A percentile compares a stretch with the other conserved stretches of the same genome.
Evolutionary conservation across 305 asterid species (phyloP).

Genomic region (Euphrasia arctica): DNA sequence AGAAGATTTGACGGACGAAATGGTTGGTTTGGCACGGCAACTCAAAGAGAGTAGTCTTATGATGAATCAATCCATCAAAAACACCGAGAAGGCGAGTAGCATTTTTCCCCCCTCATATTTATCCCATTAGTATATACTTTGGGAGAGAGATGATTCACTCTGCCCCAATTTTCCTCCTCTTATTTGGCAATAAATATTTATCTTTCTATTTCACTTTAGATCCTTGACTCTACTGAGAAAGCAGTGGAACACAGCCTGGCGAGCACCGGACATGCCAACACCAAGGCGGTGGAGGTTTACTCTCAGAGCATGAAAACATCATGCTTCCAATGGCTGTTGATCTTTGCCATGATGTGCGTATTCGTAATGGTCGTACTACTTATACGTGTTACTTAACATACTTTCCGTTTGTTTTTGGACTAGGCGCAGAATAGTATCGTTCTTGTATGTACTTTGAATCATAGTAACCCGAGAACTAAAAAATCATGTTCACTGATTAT

Average conservation of each 20-base stretch:
- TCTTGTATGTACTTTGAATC: neutral
- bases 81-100: slow-evolving; percentile 68
- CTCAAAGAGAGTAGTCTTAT: slow-evolving; percentile 81
- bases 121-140: neutral
- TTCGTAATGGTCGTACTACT: slow-evolving; percentile 85
- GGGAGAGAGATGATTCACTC: neutral
- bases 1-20: slow-evolving; percentile 89
- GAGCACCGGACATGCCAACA: slow-evolving; percentile 73
- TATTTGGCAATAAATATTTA: neutral
- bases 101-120: slow-evolving; percentile 19
- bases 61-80: slow-evolving; percentile 75
- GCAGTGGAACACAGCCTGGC: slow-evolving; percentile 92
- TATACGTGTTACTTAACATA: slow-evolving; percentile 63
- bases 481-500: slow-evolving; percentile 5
- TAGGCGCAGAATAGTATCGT: neutral
- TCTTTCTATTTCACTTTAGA: slow-evolving; percentile 37
- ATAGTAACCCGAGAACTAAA: neutral
- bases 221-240: slow-evolving; percentile 85
- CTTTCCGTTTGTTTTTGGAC: neutral
- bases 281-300: slow-evolving; percentile 61
- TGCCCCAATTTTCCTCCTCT: neutral
- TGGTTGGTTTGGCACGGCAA: slow-evolving; percentile 83
- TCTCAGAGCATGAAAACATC: slow-evolving; percentile 71
- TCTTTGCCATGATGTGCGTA: slow-evolving; percentile 62
- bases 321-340: slow-evolving; percentile 78